Base-by-base conservation (phyloP, 2,329 filamentous ascomycete genomes). In the Paracorniculantispora psalliotae region DNA sequence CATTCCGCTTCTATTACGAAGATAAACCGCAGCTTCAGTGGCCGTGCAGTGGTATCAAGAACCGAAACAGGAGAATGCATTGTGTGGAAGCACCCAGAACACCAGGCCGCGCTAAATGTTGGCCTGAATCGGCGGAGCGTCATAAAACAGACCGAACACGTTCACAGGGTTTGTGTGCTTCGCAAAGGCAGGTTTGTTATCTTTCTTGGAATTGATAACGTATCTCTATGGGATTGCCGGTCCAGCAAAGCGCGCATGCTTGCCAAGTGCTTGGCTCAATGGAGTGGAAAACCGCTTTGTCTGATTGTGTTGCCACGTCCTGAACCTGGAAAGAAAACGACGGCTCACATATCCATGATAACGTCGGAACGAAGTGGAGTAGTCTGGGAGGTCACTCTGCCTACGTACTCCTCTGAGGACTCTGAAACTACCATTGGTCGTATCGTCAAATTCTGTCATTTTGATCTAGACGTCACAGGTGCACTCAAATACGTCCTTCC, bases 1-100 rank as follows among this genome's bases (percentile, higher is more conserved):
- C 92, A 97, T 75, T 89, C 88, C 17, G 82, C 82, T 17, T 80
- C 90, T 0, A 85, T 97, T 62, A 88, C 89, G 67, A 96, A 96
- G 69, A 90, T 96, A 61, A 88, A 96, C 48, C 87, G 92, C 61
- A 96, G 92, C 67, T 89, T 89, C 46, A 90, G 87, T 66, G 92
- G 92, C 9, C 82, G 85, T 63, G 88, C 91, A 4, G 78, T 96
- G 46, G 85, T 96, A 33, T 96, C 92, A 7, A 82, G 91, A 54
- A 96, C 92, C 0, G 81, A 85, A 61, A 80, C 86, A 46, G 89
- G 91, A 61, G 90, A 96, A 70, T 88, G 87, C 59, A 86, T 93
- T 63, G 82, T 97, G 3, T 97, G 92, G 92, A 85, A 83, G 62
- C 90, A 96, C 57, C 72, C 43, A 57, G 62, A 47, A 58, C 52